Evolutionary conservation across 2,329 filamentous ascomycete species (phyloP), one percentile per base, ranked within the genome.

Genomic region (Stachybotrys elegans): DNA sequence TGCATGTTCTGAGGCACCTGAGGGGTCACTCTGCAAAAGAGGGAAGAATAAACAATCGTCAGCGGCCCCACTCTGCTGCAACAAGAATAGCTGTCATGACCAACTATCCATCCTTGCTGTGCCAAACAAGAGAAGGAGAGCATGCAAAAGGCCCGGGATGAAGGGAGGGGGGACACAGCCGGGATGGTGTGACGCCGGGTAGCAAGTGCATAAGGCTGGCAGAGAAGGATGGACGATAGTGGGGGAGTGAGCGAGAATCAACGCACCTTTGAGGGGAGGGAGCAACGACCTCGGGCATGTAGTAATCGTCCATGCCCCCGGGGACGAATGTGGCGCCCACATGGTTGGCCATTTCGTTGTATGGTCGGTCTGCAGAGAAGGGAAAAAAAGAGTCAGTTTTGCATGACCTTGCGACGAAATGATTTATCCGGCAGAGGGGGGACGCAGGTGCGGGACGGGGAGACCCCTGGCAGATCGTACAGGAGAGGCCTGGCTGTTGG

Each of bases 1-100:
- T 95, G 90, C 81, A 98, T 96, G 69, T 95, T 92, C 68, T 92
- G 87, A 55, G 92, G 89, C 53, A 96, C 90, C 75, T 96, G 90
- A 63, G 89, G 88, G 83, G 92, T 95, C 60, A 94, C 82, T 72
- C 89, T 95, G 66, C 54, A 61, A 51, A 60, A 56, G 57, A 52
- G 3, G 19, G n/a, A 43, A 37, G 50, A 54, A 39, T 40, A 36
- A 52, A 62, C 57, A 55, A 57, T 51, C 51, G 65, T 71, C 60
- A 68, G 66, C 60, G 52, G 61, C 60, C 60, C 61, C 60, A 61
- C 62, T 53, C 51, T 2, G 20, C 35, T 40, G 16, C 22, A 41
- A 41, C 20, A 13, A 39, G 39, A 19, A 12, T 19, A 27, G n/a
- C n/a, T n/a, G n/a, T n/a, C n/a, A n/a, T n/a, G n/a, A n/a, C n/a